Evolutionary conservation across 495 filamentous ascomycete species (phyloP).

Genomic region (Tuber borchii): DNA sequence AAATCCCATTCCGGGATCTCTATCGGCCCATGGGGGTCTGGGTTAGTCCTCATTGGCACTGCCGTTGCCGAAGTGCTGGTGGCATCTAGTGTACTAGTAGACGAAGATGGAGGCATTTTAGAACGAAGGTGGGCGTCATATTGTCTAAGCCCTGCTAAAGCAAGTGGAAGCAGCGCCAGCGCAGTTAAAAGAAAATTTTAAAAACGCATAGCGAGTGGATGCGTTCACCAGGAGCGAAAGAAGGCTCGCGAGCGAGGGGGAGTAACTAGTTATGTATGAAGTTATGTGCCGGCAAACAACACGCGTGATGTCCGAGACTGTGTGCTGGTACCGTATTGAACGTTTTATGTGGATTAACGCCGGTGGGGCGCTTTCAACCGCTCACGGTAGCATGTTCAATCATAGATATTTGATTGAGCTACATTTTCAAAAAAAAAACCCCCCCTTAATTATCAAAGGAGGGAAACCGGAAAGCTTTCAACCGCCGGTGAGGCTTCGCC

Average conservation of each 20-base stretch:
- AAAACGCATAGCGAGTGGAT: not conserved
- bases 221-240: not conserved
- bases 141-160: not conserved
- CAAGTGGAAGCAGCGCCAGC: not conserved
- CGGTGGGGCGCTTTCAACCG: not conserved
- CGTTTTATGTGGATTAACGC: not conserved
- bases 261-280: not conserved
- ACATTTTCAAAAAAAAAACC: not conserved
- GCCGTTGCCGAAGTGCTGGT: not conserved
- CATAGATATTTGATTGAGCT: not conserved
- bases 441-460: not conserved
- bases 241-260: not conserved
- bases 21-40: constrained; percentile 2
- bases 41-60: not conserved
- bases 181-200: not conserved
- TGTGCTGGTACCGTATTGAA: not conserved
- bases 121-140: not conserved
- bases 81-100: not conserved
- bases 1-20: not conserved
- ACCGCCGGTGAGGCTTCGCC: not conserved
- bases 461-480: not conserved
- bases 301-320: not conserved
- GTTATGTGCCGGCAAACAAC: not conserved
- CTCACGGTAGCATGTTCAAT: not conserved
- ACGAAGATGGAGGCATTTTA: not conserved